These are phyloP conservation scores for Telopea speciosissima DNA, from an alignment of 177 flowering plant species.

Conservation along the genomic window DNA sequence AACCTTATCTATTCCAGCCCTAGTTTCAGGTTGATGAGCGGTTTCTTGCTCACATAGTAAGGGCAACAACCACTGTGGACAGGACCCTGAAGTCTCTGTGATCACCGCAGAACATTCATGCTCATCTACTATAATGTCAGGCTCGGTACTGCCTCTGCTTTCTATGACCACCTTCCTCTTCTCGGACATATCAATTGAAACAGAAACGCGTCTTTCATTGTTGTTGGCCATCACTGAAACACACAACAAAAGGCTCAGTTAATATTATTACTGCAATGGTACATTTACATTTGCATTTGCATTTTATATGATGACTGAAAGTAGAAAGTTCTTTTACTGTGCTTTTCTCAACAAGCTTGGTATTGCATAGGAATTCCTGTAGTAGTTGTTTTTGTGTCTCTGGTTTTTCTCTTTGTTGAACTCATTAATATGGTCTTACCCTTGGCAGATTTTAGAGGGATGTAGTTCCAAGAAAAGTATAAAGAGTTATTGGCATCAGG, in stretches of 20 bases:
- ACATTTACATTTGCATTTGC: not conserved
- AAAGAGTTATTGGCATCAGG: not conserved
- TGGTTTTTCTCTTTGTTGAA: not conserved
- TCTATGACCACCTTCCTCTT: not conserved
- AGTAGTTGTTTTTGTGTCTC: not conserved
- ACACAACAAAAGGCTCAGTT: not conserved
- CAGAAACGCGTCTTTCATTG: not conserved
- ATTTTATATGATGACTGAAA: not conserved
- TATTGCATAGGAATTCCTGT: not conserved
- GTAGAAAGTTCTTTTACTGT: not conserved
- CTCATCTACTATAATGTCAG: not conserved
- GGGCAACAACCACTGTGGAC: not conserved
- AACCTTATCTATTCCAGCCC: not conserved
- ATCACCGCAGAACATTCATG: not conserved
- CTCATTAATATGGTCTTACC: not conserved
- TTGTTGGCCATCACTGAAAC: not conserved
- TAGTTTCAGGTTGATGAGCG: not conserved
- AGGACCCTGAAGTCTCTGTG: not conserved
- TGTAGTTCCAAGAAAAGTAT: not conserved
- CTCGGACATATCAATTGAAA: not conserved
- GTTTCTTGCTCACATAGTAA: not conserved
- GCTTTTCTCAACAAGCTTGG: not conserved
- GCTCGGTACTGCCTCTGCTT: not conserved
- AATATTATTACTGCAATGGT: too few species aligned
- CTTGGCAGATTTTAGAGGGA: not conserved